Percentiles rank a stretch among this genome's conserved stretches.
These are phyloP conservation scores for Candida broadrunensis DNA, from an alignment of 805 yeast genomes.

Conservation along the genomic window DNA sequence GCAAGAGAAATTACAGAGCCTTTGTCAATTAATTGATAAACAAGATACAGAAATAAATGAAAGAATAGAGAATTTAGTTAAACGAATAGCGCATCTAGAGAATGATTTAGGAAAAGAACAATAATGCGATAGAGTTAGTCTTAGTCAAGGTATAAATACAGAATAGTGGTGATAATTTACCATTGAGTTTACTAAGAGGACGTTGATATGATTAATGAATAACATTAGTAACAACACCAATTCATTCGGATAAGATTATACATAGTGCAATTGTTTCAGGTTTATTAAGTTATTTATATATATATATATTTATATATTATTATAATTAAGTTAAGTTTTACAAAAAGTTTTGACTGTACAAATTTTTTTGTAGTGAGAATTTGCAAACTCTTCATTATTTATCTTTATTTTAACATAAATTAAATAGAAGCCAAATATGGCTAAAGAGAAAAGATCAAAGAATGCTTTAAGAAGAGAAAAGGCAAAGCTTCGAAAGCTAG, in stretches of 20 bases:
- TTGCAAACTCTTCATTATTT: not conserved
- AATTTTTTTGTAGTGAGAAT: not conserved
- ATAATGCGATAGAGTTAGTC: no score
- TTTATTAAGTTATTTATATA: no score
- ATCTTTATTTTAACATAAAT: not conserved
- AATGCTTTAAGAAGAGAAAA: conserved; percentile 53
- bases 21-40: conserved; percentile 19
- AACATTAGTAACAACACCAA: no score
- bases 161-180: no score
- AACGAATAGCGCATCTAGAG: conserved; percentile 5
- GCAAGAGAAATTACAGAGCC: conserved; percentile 20
- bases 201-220: no score
- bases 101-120: not conserved
- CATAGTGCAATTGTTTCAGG: no score
- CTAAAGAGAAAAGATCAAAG: conserved; percentile 39
- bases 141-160: no score
- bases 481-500: conserved; percentile 35
- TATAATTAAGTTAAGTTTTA: no score
- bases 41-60: conserved; percentile 26
- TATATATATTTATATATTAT: no score
- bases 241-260: no score
- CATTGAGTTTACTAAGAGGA: no score
- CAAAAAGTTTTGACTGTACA: no score
- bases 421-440: conserved; percentile 14
- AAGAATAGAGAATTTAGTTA: conserved; percentile 21